Conservation (phyloP, 129 eudicot species). For the Helianthus tuberosus region DNA sequence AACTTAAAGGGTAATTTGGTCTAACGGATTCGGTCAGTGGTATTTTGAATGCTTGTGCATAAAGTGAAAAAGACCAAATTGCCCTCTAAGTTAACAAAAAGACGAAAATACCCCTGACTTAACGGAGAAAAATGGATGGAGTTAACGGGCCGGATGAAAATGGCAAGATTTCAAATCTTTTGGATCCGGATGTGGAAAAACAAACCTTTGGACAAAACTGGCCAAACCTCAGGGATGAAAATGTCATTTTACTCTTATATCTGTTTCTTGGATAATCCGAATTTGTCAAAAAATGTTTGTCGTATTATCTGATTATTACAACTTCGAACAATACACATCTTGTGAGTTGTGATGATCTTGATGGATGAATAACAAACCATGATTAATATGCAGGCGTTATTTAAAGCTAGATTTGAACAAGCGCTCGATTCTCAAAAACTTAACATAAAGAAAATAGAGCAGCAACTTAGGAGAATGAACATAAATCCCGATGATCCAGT, state of each 20-base stretch:
- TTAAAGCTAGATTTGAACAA: slow-evolving; percentile 97
- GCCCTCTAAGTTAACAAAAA: no score
- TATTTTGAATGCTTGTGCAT: no score
- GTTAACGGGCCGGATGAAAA: no score
- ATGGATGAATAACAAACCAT: slow-evolving; percentile 17
- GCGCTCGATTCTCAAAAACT: slow-evolving; percentile 94
- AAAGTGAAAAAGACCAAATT: no score
- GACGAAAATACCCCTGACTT: no score
- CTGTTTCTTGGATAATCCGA: not conserved
- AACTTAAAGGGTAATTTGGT: no score
- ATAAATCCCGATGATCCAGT: slow-evolving; percentile 95
- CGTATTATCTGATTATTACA: not conserved
- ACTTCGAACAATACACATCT: not conserved
- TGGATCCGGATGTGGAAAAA: no score
- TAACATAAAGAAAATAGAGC: slow-evolving; percentile 89
- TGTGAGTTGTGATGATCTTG: not conserved
- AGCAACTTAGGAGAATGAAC: slow-evolving; percentile 80
- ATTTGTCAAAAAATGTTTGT: not conserved
- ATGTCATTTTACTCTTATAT: not conserved
- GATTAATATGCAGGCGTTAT: slow-evolving; percentile 72
- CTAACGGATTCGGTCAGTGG: no score
- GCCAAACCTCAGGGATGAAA: no score
- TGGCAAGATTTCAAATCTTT: no score
- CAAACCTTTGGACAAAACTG: no score
- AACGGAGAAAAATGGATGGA: no score